phyloP scores from a whole-genome alignment of 1,284 basidiomycete genomes.

The Amylostereum areolatum region DNA sequence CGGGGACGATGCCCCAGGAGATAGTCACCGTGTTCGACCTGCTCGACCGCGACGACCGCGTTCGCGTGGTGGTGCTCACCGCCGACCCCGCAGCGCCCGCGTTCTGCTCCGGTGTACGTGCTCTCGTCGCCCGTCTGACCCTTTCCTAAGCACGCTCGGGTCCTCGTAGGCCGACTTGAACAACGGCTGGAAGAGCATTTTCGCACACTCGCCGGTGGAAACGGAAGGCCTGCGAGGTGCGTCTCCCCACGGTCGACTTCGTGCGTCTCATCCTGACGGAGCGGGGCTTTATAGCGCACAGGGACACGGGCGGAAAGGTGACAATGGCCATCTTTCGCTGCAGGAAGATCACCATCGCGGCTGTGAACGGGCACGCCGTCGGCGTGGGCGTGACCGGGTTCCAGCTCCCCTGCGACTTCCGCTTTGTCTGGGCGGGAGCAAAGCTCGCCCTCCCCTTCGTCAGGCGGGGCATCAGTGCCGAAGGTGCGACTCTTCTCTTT shows the following conservation, averaged over 20 bases:
- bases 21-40: conserved; percentile 37
- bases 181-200: conserved; percentile 15
- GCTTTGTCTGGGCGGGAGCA: conserved; percentile 47
- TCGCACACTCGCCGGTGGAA: conserved; percentile 23
- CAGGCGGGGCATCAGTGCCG: conserved; percentile 45
- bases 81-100: conserved; percentile 45
- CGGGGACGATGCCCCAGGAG: conserved; percentile 26
- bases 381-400: conserved; percentile 21
- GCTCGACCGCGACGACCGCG: conserved; percentile 45
- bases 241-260: conserved; percentile 4
- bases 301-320: conserved; percentile 43
- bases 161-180: conserved; percentile 39
- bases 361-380: neutral
- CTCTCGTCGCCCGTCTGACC: no score
- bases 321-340: conserved; percentile 27
- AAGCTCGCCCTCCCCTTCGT: conserved; percentile 51
- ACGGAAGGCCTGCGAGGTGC: conserved; percentile 39
- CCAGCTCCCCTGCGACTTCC: conserved; percentile 52
- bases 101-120: conserved; percentile 47
- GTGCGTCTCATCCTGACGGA: no score
- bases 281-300: conserved; percentile 29
- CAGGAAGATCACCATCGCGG: conserved; percentile 1
- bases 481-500: conserved; percentile 29
- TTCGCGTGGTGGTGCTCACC: conserved; percentile 45
- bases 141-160: neutral